Evolutionary conservation across 176 grass and related monocot genomes (phyloP).

Genomic region (Miscanthus lutarioriparius): DNA sequence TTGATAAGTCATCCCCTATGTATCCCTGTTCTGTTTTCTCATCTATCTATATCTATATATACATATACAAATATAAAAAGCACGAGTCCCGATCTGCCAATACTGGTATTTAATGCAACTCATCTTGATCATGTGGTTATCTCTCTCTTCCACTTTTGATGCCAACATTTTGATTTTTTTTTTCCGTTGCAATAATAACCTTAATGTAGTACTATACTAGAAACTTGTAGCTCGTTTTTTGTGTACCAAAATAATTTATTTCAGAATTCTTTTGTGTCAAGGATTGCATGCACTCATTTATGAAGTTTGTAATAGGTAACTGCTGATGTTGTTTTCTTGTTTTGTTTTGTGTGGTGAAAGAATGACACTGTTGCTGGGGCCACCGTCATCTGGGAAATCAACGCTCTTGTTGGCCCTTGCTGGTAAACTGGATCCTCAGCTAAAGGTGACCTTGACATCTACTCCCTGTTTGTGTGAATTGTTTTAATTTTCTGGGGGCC

Average conservation of each 20-base stretch:
- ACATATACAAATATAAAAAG: not conserved
- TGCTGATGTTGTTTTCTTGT: not conserved
- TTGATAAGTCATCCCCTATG: not conserved
- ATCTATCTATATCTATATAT: not conserved
- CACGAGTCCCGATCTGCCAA: not conserved
- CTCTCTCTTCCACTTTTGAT: not conserved
- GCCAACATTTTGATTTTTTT: not conserved
- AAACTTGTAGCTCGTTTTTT: not conserved
- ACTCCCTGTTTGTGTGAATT: not conserved
- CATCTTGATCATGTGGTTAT: not conserved
- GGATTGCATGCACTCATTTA: not conserved
- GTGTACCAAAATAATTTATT: not conserved
- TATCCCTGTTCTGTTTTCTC: not conserved
- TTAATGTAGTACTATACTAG: not conserved
- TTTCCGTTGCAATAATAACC: not conserved
- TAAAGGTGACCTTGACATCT: slow-evolving; percentile 45
- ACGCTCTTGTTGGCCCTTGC: slow-evolving; percentile 60
- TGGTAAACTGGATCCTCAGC: slow-evolving; percentile 66
- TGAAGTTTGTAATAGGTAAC: not conserved
- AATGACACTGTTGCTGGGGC: slow-evolving; percentile 80
- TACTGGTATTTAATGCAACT: not conserved
- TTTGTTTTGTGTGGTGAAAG: slow-evolving; percentile 23
- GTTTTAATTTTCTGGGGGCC: not conserved
- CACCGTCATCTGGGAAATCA: slow-evolving; percentile 74
- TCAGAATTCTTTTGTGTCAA: not conserved